Percentiles rank a stretch among this genome's conserved stretches.
Evolutionary conservation across 2,329 filamentous ascomycete species (phyloP).

Genomic region (Monosporascus sp.): DNA sequence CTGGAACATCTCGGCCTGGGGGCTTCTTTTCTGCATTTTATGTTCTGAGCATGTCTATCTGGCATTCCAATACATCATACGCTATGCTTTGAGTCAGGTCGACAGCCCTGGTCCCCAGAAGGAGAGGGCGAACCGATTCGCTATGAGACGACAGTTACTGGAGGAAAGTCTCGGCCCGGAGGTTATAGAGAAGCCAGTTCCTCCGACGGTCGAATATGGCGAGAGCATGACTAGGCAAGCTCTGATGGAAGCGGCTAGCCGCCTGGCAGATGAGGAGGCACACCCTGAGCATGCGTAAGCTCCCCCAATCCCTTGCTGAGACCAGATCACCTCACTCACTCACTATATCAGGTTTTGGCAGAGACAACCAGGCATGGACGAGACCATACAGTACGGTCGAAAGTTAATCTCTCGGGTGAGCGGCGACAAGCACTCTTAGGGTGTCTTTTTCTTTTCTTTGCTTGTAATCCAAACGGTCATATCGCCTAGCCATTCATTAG

Average conservation of each 20-base stretch:
- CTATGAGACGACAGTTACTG: constrained; percentile 73
- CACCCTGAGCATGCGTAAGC: constrained; percentile 47
- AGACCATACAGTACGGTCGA: constrained; percentile 53
- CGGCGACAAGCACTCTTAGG: not conserved
- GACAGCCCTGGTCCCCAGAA: constrained; percentile 84
- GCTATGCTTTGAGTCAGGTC: constrained; percentile 68
- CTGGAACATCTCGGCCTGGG: constrained; percentile 71
- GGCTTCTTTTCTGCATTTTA: constrained; percentile 74
- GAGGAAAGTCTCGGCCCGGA: constrained; percentile 64
- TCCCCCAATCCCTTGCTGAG: not conserved
- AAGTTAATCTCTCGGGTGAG: constrained; percentile 46
- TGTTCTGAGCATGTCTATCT: constrained; percentile 88
- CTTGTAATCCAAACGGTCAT: too few relatives aligned
- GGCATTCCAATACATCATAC: constrained; percentile 66
- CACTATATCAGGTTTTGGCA: constrained; percentile 49
- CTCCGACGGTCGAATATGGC: constrained; percentile 42
- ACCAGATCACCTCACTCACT: not conserved
- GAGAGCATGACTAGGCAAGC: constrained; percentile 60
- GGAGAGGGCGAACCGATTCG: constrained; percentile 74
- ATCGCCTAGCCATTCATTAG: too few relatives aligned
- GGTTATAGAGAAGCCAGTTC: constrained; percentile 42
- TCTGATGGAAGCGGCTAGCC: constrained; percentile 59
- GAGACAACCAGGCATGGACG: constrained; percentile 51
- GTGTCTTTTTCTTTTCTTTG: too few relatives aligned
- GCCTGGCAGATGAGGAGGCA: constrained; percentile 39